These are phyloP conservation scores for Lupinus albus DNA, from an alignment of 306 rosid genomes.

Conservation along the genomic window DNA sequence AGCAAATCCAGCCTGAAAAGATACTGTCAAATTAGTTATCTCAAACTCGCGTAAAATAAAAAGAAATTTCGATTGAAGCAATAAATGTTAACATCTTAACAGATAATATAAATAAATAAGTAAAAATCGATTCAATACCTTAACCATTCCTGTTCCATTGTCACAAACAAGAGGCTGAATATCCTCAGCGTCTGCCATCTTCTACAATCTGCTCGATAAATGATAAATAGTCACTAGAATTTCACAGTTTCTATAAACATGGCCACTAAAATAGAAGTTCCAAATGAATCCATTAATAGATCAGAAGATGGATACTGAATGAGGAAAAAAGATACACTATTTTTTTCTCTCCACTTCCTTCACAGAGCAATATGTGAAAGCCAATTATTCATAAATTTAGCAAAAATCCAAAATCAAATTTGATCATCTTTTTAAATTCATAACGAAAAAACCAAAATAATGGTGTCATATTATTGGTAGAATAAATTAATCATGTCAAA, in stretches of 20 bases:
- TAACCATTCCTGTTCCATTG: conserved; percentile 65
- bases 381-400: neutral
- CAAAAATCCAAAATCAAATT: conserved; percentile 22
- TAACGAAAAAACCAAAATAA: neutral
- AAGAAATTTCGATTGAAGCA: too few relatives aligned
- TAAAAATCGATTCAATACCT: conserved; percentile 41
- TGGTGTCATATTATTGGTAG: neutral
- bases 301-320: neutral
- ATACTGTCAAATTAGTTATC: conserved; percentile 3
- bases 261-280: too few relatives aligned
- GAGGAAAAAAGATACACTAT: neutral
- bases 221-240: too few relatives aligned
- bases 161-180: conserved; percentile 54
- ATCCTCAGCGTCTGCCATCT: too few relatives aligned
- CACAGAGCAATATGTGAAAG: neutral
- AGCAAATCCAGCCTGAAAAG: conserved; percentile 57
- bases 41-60: neutral
- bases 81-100: too few relatives aligned
- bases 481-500: neutral
- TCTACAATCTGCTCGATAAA: too few relatives aligned
- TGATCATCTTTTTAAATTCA: neutral
- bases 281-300: neutral
- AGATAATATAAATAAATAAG: neutral
- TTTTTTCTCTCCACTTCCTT: conserved; percentile 3
- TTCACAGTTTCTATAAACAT: too few relatives aligned